Percentiles rank a stretch among this genome's conserved stretches.
Evolutionary conservation across 768 basidiomycete species (phyloP).

Genomic region (Lyophyllum decastes): DNA sequence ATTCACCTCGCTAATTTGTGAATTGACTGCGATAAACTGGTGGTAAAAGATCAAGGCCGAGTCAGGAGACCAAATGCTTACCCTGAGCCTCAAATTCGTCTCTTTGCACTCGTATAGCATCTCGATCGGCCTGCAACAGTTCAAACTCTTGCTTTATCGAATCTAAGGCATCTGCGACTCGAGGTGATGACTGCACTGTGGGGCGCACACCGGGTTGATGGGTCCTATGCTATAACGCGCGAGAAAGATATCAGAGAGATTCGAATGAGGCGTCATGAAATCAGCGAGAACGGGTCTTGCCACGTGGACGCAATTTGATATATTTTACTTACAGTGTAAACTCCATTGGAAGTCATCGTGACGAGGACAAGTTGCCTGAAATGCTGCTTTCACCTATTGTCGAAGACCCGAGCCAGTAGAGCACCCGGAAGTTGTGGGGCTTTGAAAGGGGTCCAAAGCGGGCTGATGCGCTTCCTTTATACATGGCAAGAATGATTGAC

Average conservation of each 20-base stretch:
- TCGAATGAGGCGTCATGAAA: not conserved
- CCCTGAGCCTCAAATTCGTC: slow-evolving; percentile 92
- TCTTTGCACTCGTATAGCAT: slow-evolving; percentile 68
- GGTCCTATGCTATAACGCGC: slow-evolving; percentile 6
- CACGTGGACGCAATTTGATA: not conserved
- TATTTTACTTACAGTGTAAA: slow-evolving; percentile 1
- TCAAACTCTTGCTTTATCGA: slow-evolving; percentile 82
- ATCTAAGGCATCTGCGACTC: slow-evolving; percentile 74
- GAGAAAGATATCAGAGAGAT: not conserved
- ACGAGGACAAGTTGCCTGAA: not conserved
- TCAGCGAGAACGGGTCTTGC: not conserved
- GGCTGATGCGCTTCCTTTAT: slow-evolving; percentile 16
- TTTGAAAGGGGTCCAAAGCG: slow-evolving; percentile 5
- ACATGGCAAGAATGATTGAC: slow-evolving; percentile 16
- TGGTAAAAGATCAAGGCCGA: not conserved
- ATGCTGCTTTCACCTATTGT: not conserved
- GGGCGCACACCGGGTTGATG: slow-evolving; percentile 8
- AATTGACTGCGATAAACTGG: slow-evolving; percentile 48
- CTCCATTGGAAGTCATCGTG: slow-evolving; percentile 8
- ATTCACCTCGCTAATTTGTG: slow-evolving; percentile 88
- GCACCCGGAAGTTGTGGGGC: not conserved
- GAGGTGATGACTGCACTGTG: slow-evolving; percentile 22
- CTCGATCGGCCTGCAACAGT: slow-evolving; percentile 53
- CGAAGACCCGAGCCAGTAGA: not conserved
- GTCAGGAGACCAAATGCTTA: slow-evolving; percentile 32